A percentile compares a stretch with the other conserved stretches of the same genome.
These are phyloP conservation scores for Cymbopogon flexuosus DNA, from an alignment of 202 grass and related monocot species.

Conservation along the genomic window DNA sequence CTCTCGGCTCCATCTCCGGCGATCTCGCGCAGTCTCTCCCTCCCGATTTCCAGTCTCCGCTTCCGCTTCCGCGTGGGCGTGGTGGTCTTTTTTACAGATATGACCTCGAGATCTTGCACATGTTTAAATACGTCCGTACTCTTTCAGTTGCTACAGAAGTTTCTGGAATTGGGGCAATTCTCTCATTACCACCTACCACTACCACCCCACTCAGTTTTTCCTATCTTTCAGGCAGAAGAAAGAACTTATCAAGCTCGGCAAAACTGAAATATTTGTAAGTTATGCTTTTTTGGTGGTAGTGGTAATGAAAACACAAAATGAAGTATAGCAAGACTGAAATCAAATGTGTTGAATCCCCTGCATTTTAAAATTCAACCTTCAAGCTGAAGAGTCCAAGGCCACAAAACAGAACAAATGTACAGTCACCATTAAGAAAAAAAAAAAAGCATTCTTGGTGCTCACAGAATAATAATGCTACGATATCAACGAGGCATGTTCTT, in stretches of 20 bases:
- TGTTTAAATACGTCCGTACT: constrained; percentile 20
- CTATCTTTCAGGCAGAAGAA: too few species aligned
- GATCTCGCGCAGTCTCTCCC: not conserved
- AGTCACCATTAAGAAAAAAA: not conserved
- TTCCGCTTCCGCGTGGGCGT: not conserved
- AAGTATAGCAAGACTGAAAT: too few species aligned
- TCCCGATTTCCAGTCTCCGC: not conserved
- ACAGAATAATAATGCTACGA: not conserved
- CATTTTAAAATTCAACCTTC: not conserved
- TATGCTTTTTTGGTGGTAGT: not conserved
- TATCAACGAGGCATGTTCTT: not conserved
- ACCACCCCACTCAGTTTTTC: not conserved
- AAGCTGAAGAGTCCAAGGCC: not conserved
- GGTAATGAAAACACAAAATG: too few species aligned
- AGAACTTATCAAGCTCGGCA: too few species aligned
- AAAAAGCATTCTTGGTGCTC: not conserved
- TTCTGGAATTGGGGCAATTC: constrained; percentile 11
- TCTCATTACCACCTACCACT: not conserved
- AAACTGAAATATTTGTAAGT: not conserved
- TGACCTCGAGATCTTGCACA: not conserved
- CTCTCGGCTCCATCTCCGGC: constrained; percentile 41
- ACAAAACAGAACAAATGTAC: not conserved
- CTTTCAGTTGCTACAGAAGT: not conserved
- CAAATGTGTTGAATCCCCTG: not conserved
- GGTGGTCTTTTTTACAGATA: constrained; percentile 33